Percentiles rank a stretch among this genome's conserved stretches.
Evolutionary conservation across 1,284 basidiomycete species (phyloP).

Genomic region (Rhizoctonia solani): DNA sequence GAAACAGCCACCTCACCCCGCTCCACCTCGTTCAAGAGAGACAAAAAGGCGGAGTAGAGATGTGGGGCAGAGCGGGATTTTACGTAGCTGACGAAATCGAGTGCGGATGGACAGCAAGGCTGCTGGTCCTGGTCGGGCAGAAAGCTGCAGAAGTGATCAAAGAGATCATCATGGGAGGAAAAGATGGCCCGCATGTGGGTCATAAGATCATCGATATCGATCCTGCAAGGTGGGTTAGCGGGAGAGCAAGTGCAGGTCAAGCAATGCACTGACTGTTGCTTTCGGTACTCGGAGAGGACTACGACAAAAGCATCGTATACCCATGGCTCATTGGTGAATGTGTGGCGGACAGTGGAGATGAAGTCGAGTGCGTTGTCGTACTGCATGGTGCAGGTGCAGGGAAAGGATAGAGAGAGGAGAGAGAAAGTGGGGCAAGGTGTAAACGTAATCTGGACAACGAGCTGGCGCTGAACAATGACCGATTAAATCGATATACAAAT

Average conservation of each 20-base stretch:
- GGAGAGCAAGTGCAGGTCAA: background rate
- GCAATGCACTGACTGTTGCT: slow-evolving; percentile 5
- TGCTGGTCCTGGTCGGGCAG: slow-evolving; percentile 14
- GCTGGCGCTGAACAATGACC: too few species aligned
- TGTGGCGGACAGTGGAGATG: slow-evolving; percentile 14
- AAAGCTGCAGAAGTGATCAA: slow-evolving; percentile 32
- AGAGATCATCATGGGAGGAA: slow-evolving; percentile 13
- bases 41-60: slow-evolving; percentile 15
- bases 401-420: background rate
- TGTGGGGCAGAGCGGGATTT: slow-evolving; percentile 17
- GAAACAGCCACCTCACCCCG: slow-evolving; percentile 22
- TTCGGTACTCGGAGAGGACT: slow-evolving; percentile 18
- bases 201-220: slow-evolving; percentile 30
- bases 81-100: slow-evolving; percentile 27
- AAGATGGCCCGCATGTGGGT: slow-evolving; percentile 28
- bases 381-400: background rate
- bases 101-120: slow-evolving; percentile 17
- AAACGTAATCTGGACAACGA: too few species aligned
- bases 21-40: slow-evolving; percentile 6
- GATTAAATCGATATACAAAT: too few species aligned
- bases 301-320: slow-evolving; percentile 25
- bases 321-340: slow-evolving; percentile 20
- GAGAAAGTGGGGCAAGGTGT: background rate
- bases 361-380: slow-evolving; percentile 26
- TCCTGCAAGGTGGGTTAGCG: background rate